Base-by-base conservation (phyloP, 768 basidiomycete genomes). In the Kwoniella europaea region DNA sequence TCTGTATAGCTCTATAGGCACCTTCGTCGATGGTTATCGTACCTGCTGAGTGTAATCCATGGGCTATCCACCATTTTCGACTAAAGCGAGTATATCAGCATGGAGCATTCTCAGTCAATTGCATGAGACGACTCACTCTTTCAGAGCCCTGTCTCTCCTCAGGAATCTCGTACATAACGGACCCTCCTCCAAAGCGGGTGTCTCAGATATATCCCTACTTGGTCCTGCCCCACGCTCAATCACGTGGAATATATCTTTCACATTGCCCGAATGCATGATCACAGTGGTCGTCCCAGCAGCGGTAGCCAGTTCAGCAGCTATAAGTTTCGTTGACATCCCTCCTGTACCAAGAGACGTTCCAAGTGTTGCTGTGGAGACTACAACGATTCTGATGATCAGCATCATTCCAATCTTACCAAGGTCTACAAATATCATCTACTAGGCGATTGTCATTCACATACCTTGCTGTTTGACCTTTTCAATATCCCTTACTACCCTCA, bases 251-350 rank as follows among this genome's bases (percentile, higher is more conserved):
- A 98, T 90, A 77, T 88, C 88, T 57, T 88, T 86, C 0, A 93
- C 92, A 27, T 87, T 86, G 76, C 90, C 91, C 84, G 93, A 94
- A 22, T 92, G 91, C 58, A 91, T 90, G 77, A 99, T 92, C 55
- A 98, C 87, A 0, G 96, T 97, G 4, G 92, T 90, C 42, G 96
- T 94, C 7, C 97, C 97, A 0, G 95, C 96, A 0, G 90, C 94
- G 0, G 92, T 96, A 4, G 96, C 94, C 41, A 99, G 93, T 79
- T 99, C 97, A 0, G 97, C 96, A 0, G 97, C 97, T 74, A 98
- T 97, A 75, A 98, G 88, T 80, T 98, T 99, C 2, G 97, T 99
- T 84, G 97, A 94, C 97, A 98, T 98, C 3, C 97, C 97, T 0
- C 97, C 97, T 1, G 97, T 98, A 0, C 97, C 97, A 12, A 99